Conservation (phyloP, 192 early-diverging fungal genomes). For the Linnemannia schmuckeri region DNA sequence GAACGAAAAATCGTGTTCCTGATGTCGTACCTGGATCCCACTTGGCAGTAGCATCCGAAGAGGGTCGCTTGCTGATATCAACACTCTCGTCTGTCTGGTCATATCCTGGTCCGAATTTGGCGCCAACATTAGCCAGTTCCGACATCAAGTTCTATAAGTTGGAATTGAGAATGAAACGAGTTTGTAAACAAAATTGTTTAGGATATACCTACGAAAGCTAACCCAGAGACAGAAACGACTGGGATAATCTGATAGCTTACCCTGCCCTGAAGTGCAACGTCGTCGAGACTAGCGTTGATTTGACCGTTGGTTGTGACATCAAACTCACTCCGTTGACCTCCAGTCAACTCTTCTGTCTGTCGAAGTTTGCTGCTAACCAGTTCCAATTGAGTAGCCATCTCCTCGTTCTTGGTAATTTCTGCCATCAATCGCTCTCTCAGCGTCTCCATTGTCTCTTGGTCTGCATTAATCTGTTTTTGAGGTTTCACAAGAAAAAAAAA, state of each 20-base stretch:
- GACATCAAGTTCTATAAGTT: slow-evolving; percentile 30
- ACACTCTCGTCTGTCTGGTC: slow-evolving; percentile 8
- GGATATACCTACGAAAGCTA: neutral
- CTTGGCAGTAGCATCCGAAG: slow-evolving; percentile 6
- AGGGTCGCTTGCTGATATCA: neutral
- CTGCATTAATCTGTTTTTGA: slow-evolving; percentile 31
- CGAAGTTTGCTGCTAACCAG: slow-evolving; percentile 37
- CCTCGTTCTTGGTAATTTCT: slow-evolving; percentile 37
- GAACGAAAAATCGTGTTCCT: neutral
- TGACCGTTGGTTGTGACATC: slow-evolving; percentile 6
- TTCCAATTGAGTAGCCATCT: slow-evolving; percentile 30
- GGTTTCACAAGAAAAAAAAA: neutral
- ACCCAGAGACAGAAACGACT: neutral
- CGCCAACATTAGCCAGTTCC: slow-evolving; percentile 25
- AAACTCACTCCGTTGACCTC: slow-evolving; percentile 29
- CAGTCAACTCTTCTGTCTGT: slow-evolving; percentile 29
- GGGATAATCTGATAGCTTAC: neutral
- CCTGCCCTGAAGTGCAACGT: slow-evolving; percentile 1
- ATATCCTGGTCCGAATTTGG: slow-evolving; percentile 33
- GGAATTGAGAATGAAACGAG: neutral
- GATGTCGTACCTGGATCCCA: slow-evolving; percentile 15
- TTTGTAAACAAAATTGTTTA: neutral
- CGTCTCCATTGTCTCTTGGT: slow-evolving; percentile 32
- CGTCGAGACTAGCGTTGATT: slow-evolving; percentile 6
- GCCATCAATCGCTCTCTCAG: slow-evolving; percentile 32